Conservation (phyloP, 352 stramenopile species). For the Halophytophthora batemanensis region DNA sequence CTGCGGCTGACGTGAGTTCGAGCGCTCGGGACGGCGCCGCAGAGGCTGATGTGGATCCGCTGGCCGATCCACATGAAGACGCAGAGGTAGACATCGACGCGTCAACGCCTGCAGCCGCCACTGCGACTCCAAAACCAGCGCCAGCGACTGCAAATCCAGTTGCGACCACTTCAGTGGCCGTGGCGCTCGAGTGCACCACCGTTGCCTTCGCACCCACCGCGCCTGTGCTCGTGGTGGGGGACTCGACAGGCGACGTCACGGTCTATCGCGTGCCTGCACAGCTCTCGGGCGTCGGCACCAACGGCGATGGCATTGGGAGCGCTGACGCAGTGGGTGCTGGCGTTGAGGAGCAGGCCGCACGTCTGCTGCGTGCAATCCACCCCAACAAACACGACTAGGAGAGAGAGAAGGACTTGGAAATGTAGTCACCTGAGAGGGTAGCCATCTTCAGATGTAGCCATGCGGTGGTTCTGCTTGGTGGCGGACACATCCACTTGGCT, state of each 20-base stretch:
- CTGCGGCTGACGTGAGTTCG: conserved; percentile 4
- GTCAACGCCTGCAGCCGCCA: conserved; percentile 3
- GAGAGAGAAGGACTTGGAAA: too few relatives aligned
- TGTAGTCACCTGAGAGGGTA: too few relatives aligned
- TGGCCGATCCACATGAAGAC: conserved; percentile 4
- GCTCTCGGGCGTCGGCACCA: conserved; percentile 20
- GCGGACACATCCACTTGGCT: too few relatives aligned
- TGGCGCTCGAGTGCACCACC: conserved; percentile 61
- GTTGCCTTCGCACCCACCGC: conserved; percentile 68
- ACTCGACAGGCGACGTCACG: conserved; percentile 70
- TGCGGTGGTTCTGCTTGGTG: too few relatives aligned
- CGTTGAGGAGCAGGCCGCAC: conserved; percentile 52
- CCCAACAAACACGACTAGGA: conserved; percentile 54
- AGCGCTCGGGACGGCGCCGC: conserved; percentile 16
- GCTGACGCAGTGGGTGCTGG: conserved; percentile 21
- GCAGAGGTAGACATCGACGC: neutral
- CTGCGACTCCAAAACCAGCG: too few relatives aligned
- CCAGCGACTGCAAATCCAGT: conserved; percentile 11
- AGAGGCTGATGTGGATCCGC: conserved; percentile 5
- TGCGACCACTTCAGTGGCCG: conserved; percentile 16
- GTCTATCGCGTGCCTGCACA: conserved; percentile 63
- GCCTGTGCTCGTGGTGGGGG: conserved; percentile 72
- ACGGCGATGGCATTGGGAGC: neutral
- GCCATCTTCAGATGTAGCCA: too few relatives aligned
- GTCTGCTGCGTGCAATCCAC: conserved; percentile 45